Conservation (phyloP, 2,329 filamentous ascomycete genomes). For the Fusarium nanum region DNA sequence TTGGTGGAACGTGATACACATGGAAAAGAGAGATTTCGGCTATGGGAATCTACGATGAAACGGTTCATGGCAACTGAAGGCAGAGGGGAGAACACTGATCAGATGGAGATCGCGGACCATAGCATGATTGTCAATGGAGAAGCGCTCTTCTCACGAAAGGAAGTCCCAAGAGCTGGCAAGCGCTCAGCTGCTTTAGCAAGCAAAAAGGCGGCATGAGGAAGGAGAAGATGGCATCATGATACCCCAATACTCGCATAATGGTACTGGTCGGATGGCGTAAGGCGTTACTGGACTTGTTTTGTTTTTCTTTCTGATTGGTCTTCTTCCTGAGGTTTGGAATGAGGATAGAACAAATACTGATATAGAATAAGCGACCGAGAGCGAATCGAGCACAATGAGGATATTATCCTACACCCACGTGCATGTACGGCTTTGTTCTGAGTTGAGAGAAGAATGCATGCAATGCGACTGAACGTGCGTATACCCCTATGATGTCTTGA, state of each 20-base stretch:
- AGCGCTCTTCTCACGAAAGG: constrained; percentile 63
- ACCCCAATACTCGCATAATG: constrained; percentile 24
- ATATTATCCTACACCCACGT: not conserved
- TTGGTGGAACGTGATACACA: constrained; percentile 64
- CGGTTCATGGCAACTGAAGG: constrained; percentile 59
- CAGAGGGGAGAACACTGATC: constrained; percentile 50
- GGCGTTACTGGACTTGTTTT: constrained; percentile 25
- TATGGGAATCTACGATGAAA: constrained; percentile 72
- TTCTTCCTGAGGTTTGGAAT: not conserved
- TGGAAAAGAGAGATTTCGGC: constrained; percentile 66
- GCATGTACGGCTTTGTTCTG: not conserved
- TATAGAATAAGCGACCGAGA: constrained; percentile 12
- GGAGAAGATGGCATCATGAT: constrained; percentile 22
- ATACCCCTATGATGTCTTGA: not conserved
- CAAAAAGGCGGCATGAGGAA: constrained; percentile 38
- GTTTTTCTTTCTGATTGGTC: not conserved
- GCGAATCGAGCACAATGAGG: constrained; percentile 7
- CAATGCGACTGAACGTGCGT: constrained; percentile 1
- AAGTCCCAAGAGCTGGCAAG: constrained; percentile 61
- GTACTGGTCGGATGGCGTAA: constrained; percentile 19
- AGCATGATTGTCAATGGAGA: constrained; percentile 74
- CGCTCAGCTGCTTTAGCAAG: constrained; percentile 48
- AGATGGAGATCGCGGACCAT: constrained; percentile 68
- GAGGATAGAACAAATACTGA: constrained; percentile 9
- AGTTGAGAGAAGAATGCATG: not conserved